Base-by-base conservation (phyloP, 805 yeast genomes). In the Saccharomycopsis fodiens region DNA sequence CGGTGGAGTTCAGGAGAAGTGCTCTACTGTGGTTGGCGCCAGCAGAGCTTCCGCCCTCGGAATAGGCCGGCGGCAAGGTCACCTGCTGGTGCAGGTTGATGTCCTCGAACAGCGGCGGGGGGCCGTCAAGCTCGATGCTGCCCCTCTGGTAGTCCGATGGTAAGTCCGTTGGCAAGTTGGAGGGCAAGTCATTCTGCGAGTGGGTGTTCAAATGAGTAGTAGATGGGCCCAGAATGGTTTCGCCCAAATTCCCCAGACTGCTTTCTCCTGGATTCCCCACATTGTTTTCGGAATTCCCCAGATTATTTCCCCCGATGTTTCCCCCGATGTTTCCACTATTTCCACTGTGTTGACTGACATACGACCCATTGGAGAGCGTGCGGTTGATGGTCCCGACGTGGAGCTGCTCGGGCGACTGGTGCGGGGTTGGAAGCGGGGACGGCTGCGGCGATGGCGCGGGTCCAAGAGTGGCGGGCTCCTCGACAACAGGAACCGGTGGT, bases 41-140 rank as follows among this genome's bases (percentile, higher is more conserved):
- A 6, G 42, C 13, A 3, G 39, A 13, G 29, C 40, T 16, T 5
- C 2, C 10, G 7, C 10, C 6, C 19, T 39, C 42, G 8, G 19
- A 25, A 13, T 25, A 23, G 15, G 42, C 39, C 16, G 42, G 39
- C 7, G 42, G 19, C 12, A 39, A 40, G 7, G 36, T 7, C 17
- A 32, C 20, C 15, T 15, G 36, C 12, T 17, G 36, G 12, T 15
- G 17, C 6, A 10, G 8, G 29, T 39, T 16, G n/a, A 39, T 39
- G n/a, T 39, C 42, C 8, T 39, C 42, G 20, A 39, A 39, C 7
- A 16, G 12, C 10, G 42, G 42, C 6, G 35, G 42, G 17, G 36
- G 42, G 6, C 35, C 42, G 29, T 39, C 42, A n/a, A 39, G 23
- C 29, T 39, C 25, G 13, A 39, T 13, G 42, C 16, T 23, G 21